These are phyloP conservation scores for Samsoniella hepiali DNA, from an alignment of 2,329 filamentous ascomycete species.

Conservation along the genomic window DNA sequence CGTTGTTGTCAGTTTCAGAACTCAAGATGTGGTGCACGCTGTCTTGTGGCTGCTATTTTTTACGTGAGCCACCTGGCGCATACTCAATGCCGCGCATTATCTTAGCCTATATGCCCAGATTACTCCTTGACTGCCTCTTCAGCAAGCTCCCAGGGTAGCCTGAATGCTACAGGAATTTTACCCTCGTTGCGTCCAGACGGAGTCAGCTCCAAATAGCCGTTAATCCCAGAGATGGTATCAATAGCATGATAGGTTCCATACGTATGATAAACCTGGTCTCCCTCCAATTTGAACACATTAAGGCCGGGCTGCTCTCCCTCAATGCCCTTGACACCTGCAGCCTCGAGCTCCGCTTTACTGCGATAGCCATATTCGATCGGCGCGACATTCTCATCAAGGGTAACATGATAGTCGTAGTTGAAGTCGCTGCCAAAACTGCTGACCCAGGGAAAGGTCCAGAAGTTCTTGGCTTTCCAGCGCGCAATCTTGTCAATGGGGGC, in stretches of 20 bases:
- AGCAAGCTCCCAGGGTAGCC: constrained; percentile 3
- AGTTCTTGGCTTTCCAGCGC: constrained; percentile 33
- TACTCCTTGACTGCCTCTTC: background rate
- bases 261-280: background rate
- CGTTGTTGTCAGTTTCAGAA: background rate
- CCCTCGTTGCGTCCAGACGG: constrained; percentile 3
- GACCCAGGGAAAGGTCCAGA: constrained; percentile 36
- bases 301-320: constrained; percentile 29
- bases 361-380: constrained; percentile 23
- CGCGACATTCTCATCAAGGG: constrained; percentile 24
- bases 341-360: constrained; percentile 16
- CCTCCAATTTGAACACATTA: constrained; percentile 28
- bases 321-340: constrained; percentile 24
- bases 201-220: background rate
- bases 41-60: background rate
- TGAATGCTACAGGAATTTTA: background rate
- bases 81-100: background rate
- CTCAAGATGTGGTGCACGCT: background rate
- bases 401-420: constrained; percentile 34
- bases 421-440: constrained; percentile 29
- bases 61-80: background rate
- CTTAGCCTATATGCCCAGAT: background rate
- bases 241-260: background rate
- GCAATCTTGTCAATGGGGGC: constrained; percentile 32
- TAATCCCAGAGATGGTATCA: background rate